Base-by-base conservation (phyloP, 306 rosid genomes). In the Gleditsia sinensis region DNA sequence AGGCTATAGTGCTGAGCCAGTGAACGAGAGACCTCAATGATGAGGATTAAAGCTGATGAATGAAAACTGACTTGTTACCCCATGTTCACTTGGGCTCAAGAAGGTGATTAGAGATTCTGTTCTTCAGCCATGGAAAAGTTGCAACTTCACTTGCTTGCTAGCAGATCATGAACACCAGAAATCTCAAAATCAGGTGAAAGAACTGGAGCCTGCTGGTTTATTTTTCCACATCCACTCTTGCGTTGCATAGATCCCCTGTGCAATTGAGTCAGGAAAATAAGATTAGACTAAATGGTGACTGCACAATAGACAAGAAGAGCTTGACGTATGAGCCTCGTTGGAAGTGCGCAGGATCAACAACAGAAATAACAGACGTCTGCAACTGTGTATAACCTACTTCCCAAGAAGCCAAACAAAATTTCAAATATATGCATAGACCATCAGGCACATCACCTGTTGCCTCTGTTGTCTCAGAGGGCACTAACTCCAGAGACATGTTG, bases 171-270 rank as follows among this genome's bases (percentile, higher is more conserved):
- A 30, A 40, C 64, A 65, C 51, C 36, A 72, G 66, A 84, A 42
- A 45, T 46, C 7, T 21, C 7, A 3, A 61, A 48, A 78, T 23
- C 11, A 43, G 53, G 16, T 20, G 37, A 49, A 82, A 74, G 63
- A 58, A 70, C 17, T n/a, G 59, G 67, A 79, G 91, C 96, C 98
- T 88, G 98, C 57, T 32, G 88, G 90, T 67, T 88, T 88, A 80
- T 84, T 86, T 85, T 94, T 87, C 97, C 94, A 91, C 86, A 85
- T 91, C 92, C 90, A 83, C 48, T 91, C 97, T 70, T 84, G 97
- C 49, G 85, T 57, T 65, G 86, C 72, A 72, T 85, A 85, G 71
- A 82, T 77, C 53, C 94, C 98, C 94, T 89, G 87, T 89, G 87
- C 59, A 67, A 66, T 25, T 75, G 65, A 81, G 57, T 58, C 28